Conservation (phyloP, 768 basidiomycete genomes). For the Pulveroboletus sp. region DNA sequence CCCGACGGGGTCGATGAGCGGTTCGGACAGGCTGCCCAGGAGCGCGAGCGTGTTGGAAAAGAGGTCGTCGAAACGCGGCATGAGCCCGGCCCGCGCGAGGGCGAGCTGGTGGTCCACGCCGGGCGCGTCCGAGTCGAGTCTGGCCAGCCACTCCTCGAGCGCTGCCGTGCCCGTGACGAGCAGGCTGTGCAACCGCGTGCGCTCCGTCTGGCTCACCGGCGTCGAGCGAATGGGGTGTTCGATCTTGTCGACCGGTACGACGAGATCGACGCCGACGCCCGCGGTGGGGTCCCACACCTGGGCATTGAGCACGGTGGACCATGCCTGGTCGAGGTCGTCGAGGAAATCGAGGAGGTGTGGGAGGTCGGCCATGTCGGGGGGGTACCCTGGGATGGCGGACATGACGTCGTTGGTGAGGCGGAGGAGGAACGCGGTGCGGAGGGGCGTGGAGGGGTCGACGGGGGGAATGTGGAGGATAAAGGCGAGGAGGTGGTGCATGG, state of each 20-base stretch:
- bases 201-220: slow-evolving; percentile 66
- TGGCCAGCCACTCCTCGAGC: slow-evolving; percentile 69
- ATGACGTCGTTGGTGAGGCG: slow-evolving; percentile 70
- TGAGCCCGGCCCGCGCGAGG: slow-evolving; percentile 51
- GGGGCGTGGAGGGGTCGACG: slow-evolving; percentile 62
- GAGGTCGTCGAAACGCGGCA: slow-evolving; percentile 62
- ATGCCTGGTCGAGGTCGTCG: slow-evolving; percentile 72
- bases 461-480: slow-evolving; percentile 76
- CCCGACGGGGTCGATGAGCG: slow-evolving; percentile 22
- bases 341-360: slow-evolving; percentile 61
- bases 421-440: slow-evolving; percentile 67
- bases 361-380: slow-evolving; percentile 42
- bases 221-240: slow-evolving; percentile 36
- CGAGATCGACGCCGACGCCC: slow-evolving; percentile 39
- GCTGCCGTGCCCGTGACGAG: slow-evolving; percentile 55
- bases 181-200: slow-evolving; percentile 66
- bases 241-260: slow-evolving; percentile 38
- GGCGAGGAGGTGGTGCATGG: slow-evolving; percentile 52
- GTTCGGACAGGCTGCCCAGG: slow-evolving; percentile 46
- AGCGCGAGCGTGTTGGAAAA: slow-evolving; percentile 61
- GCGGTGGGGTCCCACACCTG: slow-evolving; percentile 64
- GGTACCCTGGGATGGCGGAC: slow-evolving; percentile 59
- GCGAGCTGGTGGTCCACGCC: slow-evolving; percentile 32
- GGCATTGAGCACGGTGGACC: slow-evolving; percentile 61
- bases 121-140: no score